Conservation (phyloP, 78 protist species). For the Creolimax fragrantissima region DNA sequence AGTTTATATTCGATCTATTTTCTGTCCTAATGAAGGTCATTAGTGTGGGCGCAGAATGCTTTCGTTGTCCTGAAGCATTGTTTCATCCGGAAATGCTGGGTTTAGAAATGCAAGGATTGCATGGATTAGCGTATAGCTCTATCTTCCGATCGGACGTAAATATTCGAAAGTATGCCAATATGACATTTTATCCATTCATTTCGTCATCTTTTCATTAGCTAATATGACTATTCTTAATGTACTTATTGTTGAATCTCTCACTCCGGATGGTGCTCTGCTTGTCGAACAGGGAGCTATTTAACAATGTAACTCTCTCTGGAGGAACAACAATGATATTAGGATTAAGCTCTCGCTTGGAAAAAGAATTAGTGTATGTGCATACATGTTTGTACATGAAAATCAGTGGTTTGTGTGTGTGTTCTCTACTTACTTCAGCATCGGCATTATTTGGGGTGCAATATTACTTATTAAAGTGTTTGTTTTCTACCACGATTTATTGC, state of each 20-base stretch:
- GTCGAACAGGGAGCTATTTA: neutral
- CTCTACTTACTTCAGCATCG: too few species aligned
- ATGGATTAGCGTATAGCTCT: slow-evolving; percentile 33
- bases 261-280: too few species aligned
- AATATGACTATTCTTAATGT: too few species aligned
- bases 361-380: neutral
- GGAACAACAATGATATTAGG: slow-evolving; percentile 38
- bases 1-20: neutral
- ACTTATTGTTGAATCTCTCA: too few species aligned
- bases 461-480: too few species aligned
- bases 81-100: slow-evolving; percentile 77
- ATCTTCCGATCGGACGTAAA: slow-evolving; percentile 39
- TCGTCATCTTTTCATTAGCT: too few species aligned
- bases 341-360: neutral
- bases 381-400: neutral
- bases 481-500: too few species aligned
- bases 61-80: slow-evolving; percentile 68
- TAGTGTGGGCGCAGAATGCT: slow-evolving; percentile 64
- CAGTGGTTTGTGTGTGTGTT: neutral
- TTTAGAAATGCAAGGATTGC: slow-evolving; percentile 64
- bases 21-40: neutral
- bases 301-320: slow-evolving; percentile 34
- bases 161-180: slow-evolving; percentile 20
- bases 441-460: too few species aligned
- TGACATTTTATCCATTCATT: too few species aligned